phyloP scores from a whole-genome alignment of 164 flowering plant species.

The Berberis vulgaris region DNA sequence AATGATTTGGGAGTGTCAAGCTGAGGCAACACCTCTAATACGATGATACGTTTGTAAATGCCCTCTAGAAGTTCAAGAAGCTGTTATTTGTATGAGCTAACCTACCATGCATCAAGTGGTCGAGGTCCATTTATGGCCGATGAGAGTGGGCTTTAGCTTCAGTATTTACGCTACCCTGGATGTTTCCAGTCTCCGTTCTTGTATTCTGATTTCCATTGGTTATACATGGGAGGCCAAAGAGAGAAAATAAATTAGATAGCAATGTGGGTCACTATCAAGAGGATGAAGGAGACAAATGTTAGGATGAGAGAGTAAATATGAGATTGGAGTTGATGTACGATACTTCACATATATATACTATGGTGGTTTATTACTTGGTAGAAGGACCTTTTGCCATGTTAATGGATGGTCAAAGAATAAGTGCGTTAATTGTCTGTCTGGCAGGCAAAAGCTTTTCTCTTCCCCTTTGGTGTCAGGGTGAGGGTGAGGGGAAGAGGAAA shows the following conservation, averaged over 20 bases:
- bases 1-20: no score
- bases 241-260: conserved; percentile 17
- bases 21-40: no score
- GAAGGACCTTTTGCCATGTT: neutral
- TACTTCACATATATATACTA: neutral
- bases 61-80: no score
- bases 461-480: conserved; percentile 30
- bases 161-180: no score
- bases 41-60: no score
- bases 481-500: conserved; percentile 6
- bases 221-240: conserved; percentile 4
- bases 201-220: neutral
- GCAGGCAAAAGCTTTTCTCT: conserved; percentile 5
- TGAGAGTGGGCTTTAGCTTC: no score
- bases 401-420: conserved; percentile 15
- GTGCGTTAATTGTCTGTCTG: conserved; percentile 4
- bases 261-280: conserved; percentile 23
- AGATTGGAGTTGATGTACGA: neutral
- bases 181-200: no score
- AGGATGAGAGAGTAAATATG: conserved; percentile 11
- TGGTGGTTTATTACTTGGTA: conserved; percentile 3
- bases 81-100: no score
- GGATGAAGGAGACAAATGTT: conserved; percentile 10
- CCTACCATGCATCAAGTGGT: no score
- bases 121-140: no score